Evolutionary conservation across 352 stramenopile species (phyloP).

Genomic region (Thalassiosira hispida): DNA sequence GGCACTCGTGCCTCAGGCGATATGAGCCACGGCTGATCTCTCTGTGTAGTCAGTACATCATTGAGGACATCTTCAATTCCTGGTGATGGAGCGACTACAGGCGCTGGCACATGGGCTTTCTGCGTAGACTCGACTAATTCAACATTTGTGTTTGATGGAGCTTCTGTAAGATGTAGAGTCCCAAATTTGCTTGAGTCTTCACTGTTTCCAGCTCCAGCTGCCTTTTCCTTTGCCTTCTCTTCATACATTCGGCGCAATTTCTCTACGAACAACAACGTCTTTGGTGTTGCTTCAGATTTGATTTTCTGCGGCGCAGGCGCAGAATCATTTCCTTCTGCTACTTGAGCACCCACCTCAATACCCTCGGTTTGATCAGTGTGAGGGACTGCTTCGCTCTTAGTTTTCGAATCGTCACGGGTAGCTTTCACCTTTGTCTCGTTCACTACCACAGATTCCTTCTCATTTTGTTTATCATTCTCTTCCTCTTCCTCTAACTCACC

Average conservation of each 20-base stretch:
- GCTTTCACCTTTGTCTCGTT: constrained; percentile 1
- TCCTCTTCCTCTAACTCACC: constrained; percentile 54
- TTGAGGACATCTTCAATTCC: constrained; percentile 68
- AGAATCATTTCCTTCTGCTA: constrained; percentile 6
- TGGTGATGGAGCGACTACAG: constrained; percentile 63
- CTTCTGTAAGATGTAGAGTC: constrained; percentile 18
- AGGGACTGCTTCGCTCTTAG: neutral
- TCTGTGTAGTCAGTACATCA: constrained; percentile 64
- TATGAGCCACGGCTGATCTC: constrained; percentile 81
- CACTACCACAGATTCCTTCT: constrained; percentile 4
- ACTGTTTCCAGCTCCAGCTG: constrained; percentile 5
- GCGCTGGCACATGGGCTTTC: constrained; percentile 51
- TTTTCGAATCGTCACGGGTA: constrained; percentile 1
- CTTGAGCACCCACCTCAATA: constrained; percentile 14
- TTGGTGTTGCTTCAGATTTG: constrained; percentile 40
- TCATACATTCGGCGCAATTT: constrained; percentile 72
- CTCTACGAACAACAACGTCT: constrained; percentile 71
- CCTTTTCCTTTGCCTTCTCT: constrained; percentile 66
- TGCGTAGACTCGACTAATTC: constrained; percentile 1
- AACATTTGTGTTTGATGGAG: constrained; percentile 28
- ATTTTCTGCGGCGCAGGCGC: constrained; percentile 17
- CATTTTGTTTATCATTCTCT: neutral
- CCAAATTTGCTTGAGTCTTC: constrained; percentile 7
- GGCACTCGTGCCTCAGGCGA: constrained; percentile 70
- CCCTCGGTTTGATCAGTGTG: constrained; percentile 3